Base-by-base conservation (phyloP, 164 flowering plant species). In the Paratinospora sagittata region DNA sequence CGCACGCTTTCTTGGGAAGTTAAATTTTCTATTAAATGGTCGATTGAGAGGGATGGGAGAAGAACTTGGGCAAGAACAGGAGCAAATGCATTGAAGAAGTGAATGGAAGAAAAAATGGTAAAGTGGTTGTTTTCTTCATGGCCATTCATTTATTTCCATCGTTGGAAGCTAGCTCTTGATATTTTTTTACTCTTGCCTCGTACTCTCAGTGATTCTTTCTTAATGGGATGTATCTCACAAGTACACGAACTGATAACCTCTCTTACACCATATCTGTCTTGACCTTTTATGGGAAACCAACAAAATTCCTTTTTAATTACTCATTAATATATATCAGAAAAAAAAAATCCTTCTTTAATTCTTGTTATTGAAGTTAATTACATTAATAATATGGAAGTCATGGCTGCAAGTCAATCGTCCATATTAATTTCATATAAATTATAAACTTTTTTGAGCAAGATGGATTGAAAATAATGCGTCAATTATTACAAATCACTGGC, bases 61-160 rank as follows among this genome's bases (percentile, higher is more conserved):
- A 52, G 3, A 14, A 14, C 4, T 6, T 52, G 17, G 60, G 60
- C 60, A 52, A 52, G 23, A 52, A 52, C 60, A 52, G 60, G n/a
- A 52, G 23, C 60, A 52, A 52, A n/a, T 52, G 60, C 60, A 52
- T 52, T 52, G 60, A 52, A 52, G 60, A 52, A 52, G 60, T 8
- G 23, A 52, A 52, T 3, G n/a, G 60, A 52, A 52, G 60, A n/a
- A 4, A 52, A 52, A 52, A n/a, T 52, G 19, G 60, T n/a, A 16
- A 52, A 49, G 57, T 49, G 24, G 60, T 52, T 0, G 60, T 52
- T 52, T 52, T 30, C 21, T 16, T 52, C n/a, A 52, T 52, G 60
- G 60, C 60, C 60, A 52, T 52, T 52, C 60, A 19, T 52, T 52
- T 52, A 52, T 52, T 52, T 52, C 60, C 4, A 4, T 30, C 34